phyloP scores from a whole-genome alignment of 176 grass and related monocot species.

The Lolium perenne region DNA sequence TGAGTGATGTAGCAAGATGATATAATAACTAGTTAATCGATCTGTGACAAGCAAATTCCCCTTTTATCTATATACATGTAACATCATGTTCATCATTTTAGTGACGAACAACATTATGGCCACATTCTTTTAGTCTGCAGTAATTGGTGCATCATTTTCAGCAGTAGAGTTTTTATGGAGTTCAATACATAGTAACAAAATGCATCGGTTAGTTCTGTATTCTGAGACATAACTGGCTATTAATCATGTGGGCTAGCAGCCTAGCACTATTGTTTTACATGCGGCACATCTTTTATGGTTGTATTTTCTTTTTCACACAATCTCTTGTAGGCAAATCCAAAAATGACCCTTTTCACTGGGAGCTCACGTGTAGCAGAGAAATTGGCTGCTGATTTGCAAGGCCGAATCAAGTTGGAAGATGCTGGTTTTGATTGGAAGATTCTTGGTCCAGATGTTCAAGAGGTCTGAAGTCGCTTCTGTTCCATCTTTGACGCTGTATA shows the following conservation, averaged over 20 bases:
- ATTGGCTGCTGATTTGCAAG: conserved; percentile 84
- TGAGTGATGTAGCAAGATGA: conserved; percentile 22
- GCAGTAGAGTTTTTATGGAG: background rate
- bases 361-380: conserved; percentile 92
- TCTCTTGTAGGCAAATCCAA: conserved; percentile 77
- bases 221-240: background rate
- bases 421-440: conserved; percentile 99
- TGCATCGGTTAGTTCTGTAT: conserved; percentile 9
- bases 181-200: conserved; percentile 1
- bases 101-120: conserved; percentile 13
- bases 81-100: background rate
- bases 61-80: conserved; percentile 22
- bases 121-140: conserved; percentile 5
- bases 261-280: background rate
- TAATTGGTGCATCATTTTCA: background rate
- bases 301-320: conserved; percentile 13
- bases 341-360: conserved; percentile 96
- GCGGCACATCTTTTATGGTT: conserved; percentile 24
- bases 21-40: conserved; percentile 23
- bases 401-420: conserved; percentile 91
- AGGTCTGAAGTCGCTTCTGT: conserved; percentile 52
- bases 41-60: conserved; percentile 1
- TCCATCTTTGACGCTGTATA: background rate
- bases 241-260: background rate
- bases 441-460: conserved; percentile 97